These are phyloP conservation scores for Protomyces lactucae-debilis DNA, from an alignment of 1,139 yeast species.

Conservation along the genomic window DNA sequence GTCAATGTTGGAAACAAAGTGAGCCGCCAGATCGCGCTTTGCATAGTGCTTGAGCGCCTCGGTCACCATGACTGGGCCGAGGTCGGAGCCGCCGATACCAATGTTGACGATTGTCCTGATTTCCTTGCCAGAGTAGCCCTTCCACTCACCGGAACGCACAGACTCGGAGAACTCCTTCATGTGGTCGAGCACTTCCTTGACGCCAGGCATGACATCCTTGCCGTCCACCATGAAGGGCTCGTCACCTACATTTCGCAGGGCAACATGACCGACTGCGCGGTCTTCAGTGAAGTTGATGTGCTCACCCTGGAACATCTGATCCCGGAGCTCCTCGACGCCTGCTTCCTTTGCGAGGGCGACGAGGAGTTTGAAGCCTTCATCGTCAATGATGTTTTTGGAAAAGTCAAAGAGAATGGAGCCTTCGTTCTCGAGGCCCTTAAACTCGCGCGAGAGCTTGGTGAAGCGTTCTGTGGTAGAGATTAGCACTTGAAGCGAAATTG, in stretches of 20 bases:
- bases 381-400: slow-evolving; percentile 88
- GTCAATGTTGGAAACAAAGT: slow-evolving; percentile 95
- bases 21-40: slow-evolving; percentile 62
- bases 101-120: slow-evolving; percentile 93
- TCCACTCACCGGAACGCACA: slow-evolving; percentile 91
- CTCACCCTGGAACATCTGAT: slow-evolving; percentile 84
- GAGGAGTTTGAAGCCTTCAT: slow-evolving; percentile 64
- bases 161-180: slow-evolving; percentile 90
- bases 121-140: slow-evolving; percentile 90
- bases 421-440: slow-evolving; percentile 58
- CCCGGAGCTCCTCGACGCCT: slow-evolving; percentile 77
- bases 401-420: slow-evolving; percentile 87
- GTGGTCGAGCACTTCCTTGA: slow-evolving; percentile 82
- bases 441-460: slow-evolving; percentile 67
- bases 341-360: slow-evolving; percentile 84
- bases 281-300: slow-evolving; percentile 93
- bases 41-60: slow-evolving; percentile 92
- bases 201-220: slow-evolving; percentile 79
- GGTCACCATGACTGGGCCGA: slow-evolving; percentile 99
- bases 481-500: background rate
- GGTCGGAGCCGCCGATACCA: slow-evolving; percentile 98
- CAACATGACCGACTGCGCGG: slow-evolving; percentile 95
- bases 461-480: slow-evolving; percentile 46
- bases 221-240: slow-evolving; percentile 86
- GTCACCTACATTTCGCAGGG: slow-evolving; percentile 84